These are phyloP conservation scores for Suillus americanus DNA, from an alignment of 768 basidiomycete genomes.

Conservation along the genomic window DNA sequence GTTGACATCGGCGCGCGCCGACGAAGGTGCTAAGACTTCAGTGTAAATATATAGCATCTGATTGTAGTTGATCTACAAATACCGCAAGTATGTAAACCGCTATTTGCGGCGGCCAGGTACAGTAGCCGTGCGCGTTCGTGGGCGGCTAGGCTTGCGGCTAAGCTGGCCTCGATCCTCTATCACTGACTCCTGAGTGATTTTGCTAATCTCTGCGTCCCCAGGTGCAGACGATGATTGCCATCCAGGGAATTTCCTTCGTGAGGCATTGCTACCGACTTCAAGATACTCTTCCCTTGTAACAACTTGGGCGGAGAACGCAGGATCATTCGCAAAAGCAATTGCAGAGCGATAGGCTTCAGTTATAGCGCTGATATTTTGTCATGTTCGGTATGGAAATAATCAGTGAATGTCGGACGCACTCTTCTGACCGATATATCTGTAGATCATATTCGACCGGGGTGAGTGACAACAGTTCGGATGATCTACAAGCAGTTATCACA, in stretches of 20 bases:
- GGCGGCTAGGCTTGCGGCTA: constrained; percentile 28
- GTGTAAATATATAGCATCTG: neutral
- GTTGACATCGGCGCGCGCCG: neutral
- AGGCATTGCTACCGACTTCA: constrained; percentile 77
- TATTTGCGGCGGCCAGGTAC: constrained; percentile 29
- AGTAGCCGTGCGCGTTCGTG: constrained; percentile 22
- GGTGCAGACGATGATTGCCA: constrained; percentile 42
- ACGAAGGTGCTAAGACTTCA: neutral
- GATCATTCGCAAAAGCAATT: constrained; percentile 51
- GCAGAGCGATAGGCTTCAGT: constrained; percentile 67
- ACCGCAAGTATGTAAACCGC: neutral
- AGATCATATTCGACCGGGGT: constrained; percentile 85
- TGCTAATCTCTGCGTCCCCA: constrained; percentile 24
- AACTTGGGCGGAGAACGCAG: constrained; percentile 49
- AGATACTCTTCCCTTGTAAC: constrained; percentile 83
- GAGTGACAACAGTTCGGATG: constrained; percentile 70
- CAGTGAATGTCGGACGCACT: constrained; percentile 52
- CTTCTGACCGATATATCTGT: constrained; percentile 63
- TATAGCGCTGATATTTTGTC: constrained; percentile 48
- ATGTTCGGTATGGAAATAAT: constrained; percentile 9
- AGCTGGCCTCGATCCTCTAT: constrained; percentile 24
- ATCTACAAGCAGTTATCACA: constrained; percentile 40
- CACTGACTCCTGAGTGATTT: constrained; percentile 13
- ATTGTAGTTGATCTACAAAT: neutral
- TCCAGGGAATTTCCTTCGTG: constrained; percentile 71